These are phyloP conservation scores for Pichia nanzhaoensis DNA, from an alignment of 805 yeast genomes.

Conservation along the genomic window DNA sequence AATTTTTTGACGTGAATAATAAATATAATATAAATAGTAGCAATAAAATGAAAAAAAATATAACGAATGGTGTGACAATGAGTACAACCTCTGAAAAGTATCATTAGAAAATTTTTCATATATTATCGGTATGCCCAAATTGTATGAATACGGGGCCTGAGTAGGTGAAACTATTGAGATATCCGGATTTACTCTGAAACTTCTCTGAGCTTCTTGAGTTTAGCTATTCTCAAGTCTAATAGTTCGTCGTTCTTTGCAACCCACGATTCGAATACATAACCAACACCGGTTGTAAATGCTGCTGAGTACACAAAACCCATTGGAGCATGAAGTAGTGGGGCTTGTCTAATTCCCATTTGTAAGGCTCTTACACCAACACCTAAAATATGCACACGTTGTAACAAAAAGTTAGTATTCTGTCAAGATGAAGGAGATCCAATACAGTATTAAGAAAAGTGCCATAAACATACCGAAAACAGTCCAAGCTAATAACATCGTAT, in stretches of 20 bases:
- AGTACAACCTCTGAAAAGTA: not conserved
- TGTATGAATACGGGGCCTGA: too few relatives aligned
- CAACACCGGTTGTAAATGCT: conserved; percentile 38
- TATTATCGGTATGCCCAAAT: not conserved
- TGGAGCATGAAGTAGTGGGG: conserved; percentile 33
- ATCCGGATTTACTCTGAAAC: conserved; percentile 13
- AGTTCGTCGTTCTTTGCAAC: conserved; percentile 34
- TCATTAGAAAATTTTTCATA: not conserved
- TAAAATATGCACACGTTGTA: conserved; percentile 3
- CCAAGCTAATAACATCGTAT: conserved; percentile 31
- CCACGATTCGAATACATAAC: conserved; percentile 34
- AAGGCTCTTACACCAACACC: conserved; percentile 39
- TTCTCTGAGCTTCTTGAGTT: conserved; percentile 34
- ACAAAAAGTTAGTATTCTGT: not conserved
- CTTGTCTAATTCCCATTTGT: conserved; percentile 38
- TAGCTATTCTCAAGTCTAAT: conserved; percentile 32
- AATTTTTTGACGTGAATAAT: conserved; percentile 4
- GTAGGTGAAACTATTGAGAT: not conserved
- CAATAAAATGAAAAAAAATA: conserved; percentile 1
- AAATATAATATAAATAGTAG: conserved; percentile 10
- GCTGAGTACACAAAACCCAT: conserved; percentile 38
- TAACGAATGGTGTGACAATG: not conserved
- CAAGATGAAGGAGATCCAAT: not conserved
- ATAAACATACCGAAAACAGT: conserved; percentile 31
- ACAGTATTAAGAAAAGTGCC: not conserved